phyloP scores from a whole-genome alignment of 352 stramenopile species.

The Phytophthora hybrid region DNA sequence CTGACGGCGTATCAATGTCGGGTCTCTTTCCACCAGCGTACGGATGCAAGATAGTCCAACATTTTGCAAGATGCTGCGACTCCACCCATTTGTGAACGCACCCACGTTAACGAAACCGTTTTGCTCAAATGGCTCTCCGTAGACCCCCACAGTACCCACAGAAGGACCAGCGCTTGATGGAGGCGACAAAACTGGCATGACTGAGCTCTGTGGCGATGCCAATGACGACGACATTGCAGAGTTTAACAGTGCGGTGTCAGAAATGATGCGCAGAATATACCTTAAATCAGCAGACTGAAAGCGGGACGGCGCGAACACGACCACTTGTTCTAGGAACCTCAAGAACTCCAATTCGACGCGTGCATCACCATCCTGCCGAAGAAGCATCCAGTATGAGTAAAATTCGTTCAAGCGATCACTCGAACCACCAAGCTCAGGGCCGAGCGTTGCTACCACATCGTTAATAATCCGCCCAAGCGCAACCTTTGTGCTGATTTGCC shows the following conservation, averaged over 20 bases:
- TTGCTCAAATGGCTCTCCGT: constrained; percentile 36
- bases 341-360: constrained; percentile 83
- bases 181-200: constrained; percentile 30
- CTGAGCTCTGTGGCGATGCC: constrained; percentile 20
- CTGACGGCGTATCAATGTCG: constrained; percentile 63
- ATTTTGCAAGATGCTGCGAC: constrained; percentile 74
- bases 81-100: constrained; percentile 59
- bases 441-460: constrained; percentile 66
- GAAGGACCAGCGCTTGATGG: constrained; percentile 25
- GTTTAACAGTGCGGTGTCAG: constrained; percentile 49
- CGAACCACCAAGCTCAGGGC: constrained; percentile 57
- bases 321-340: constrained; percentile 85
- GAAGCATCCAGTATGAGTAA: constrained; percentile 74
- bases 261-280: constrained; percentile 72
- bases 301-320: constrained; percentile 75
- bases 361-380: constrained; percentile 75
- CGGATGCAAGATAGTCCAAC: constrained; percentile 79
- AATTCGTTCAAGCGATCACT: constrained; percentile 65
- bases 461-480: constrained; percentile 76
- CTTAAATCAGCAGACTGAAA: constrained; percentile 65
- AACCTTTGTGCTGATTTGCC: constrained; percentile 65
- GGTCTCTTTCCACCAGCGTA: constrained; percentile 82
- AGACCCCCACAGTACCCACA: constrained; percentile 29
- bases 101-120: constrained; percentile 52
- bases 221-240: constrained; percentile 16